Conservation (phyloP, 495 filamentous ascomycete species). For the Evernia prunastri region DNA sequence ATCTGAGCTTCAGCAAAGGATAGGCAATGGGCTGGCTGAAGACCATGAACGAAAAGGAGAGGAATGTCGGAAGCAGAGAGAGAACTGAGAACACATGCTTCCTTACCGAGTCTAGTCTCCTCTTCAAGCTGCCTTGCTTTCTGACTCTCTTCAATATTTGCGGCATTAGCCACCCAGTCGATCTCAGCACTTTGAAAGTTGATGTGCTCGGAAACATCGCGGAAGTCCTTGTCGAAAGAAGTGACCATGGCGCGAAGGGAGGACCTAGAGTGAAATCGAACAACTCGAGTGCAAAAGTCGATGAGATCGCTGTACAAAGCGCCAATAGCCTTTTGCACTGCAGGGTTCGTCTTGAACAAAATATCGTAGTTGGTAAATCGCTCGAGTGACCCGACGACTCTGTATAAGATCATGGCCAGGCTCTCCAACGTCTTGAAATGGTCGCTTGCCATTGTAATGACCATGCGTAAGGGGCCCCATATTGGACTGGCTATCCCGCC, state of each 20-base stretch:
- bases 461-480: slow-evolving; percentile 15
- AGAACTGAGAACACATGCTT: neutral
- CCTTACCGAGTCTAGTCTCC: slow-evolving; percentile 7
- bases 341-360: slow-evolving; percentile 23
- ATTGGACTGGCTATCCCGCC: slow-evolving; percentile 13
- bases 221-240: slow-evolving; percentile 14
- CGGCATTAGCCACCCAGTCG: slow-evolving; percentile 10
- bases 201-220: slow-evolving; percentile 17
- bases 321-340: slow-evolving; percentile 28
- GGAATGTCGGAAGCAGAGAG: slow-evolving; percentile 16
- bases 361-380: slow-evolving; percentile 29
- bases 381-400: slow-evolving; percentile 28
- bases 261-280: slow-evolving; percentile 26
- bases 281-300: slow-evolving; percentile 28
- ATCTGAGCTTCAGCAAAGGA: slow-evolving; percentile 25
- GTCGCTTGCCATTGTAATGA: slow-evolving; percentile 19
- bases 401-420: slow-evolving; percentile 27
- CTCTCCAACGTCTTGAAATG: slow-evolving; percentile 29
- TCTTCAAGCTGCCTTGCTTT: slow-evolving; percentile 7
- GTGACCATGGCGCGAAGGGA: slow-evolving; percentile 19
- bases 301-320: slow-evolving; percentile 28
- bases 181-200: slow-evolving; percentile 15
- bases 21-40: neutral
- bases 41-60: neutral
- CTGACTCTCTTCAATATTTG: slow-evolving; percentile 9